Base-by-base conservation (phyloP, 495 filamentous ascomycete genomes). In the Penicillium goetzii region DNA sequence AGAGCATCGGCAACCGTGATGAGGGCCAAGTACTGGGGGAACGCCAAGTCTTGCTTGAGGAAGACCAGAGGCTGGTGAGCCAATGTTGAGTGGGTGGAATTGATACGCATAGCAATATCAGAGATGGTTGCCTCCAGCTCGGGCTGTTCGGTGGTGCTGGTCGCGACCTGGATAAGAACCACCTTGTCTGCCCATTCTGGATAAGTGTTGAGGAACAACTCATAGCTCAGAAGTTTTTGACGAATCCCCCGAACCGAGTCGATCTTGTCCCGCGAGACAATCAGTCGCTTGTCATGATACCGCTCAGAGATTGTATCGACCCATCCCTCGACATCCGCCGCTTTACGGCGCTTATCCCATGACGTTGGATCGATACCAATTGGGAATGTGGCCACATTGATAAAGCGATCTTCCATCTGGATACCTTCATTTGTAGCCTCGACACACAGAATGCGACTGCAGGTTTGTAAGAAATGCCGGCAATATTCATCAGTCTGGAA, bases 401-500 rank as follows among this genome's bases (percentile, higher is more conserved):
- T 90, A 68, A 97, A 96, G 1, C 90, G 91, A 66, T 96, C 89
- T 63, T 96, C 93, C n/a, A 97, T 81, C 72, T 97, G 90, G 9
- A 97, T 80, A 3, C 93, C 93, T 52, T 96, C 89, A 33, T 85
- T 88, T 3, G 91, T 94, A 11, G 93, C 92, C 72, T 97, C 93
- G 14, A 96, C 90, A 34, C 84, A 86, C 9, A 97, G 85, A 12
- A 97, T 81, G 19, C 93, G 87, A 68, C 91, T 96, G 82, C 92
- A 97, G 4, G 93, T 97, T 76, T 95, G 92, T 51, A 97, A 80
- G 74, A 97, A 97, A 72, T 97, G 93, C 10, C 92, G 86, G 3
- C 91, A 89, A 76, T 97, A 97, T 74, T 97, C 93, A 57, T 87
- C 84, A 36, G 91, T 96, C 74, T 97, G 93, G 75, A 97, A 97